Evolutionary conservation across 2,329 filamentous ascomycete genomes (phyloP).

Genomic region (Lanzia echinophila): DNA sequence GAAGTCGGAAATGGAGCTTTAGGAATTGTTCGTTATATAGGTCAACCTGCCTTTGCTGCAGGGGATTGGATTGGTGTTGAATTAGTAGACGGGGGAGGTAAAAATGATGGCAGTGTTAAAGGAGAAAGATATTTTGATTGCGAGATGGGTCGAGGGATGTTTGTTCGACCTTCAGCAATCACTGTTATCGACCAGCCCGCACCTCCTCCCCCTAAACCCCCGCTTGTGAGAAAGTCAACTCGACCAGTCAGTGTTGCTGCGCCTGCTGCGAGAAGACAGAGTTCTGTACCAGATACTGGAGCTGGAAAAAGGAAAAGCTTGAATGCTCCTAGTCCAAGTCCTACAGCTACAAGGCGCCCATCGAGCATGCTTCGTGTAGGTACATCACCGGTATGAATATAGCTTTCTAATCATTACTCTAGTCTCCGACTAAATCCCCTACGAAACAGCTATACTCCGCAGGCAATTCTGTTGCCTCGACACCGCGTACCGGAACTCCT

Average conservation of each 20-base stretch:
- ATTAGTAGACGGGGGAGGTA: slow-evolving; percentile 72
- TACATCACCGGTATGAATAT: not conserved
- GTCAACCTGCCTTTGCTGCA: slow-evolving; percentile 68
- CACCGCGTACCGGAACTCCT: slow-evolving; percentile 59
- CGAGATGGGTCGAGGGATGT: slow-evolving; percentile 70
- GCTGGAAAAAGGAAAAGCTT: slow-evolving; percentile 59
- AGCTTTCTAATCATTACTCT: slow-evolving; percentile 17
- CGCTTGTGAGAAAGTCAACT: slow-evolving; percentile 29
- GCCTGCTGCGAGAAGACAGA: slow-evolving; percentile 33
- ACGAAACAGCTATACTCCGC: slow-evolving; percentile 60
- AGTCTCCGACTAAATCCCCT: slow-evolving; percentile 51
- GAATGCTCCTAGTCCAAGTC: slow-evolving; percentile 67
- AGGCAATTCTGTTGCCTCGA: slow-evolving; percentile 46
- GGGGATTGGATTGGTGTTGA: slow-evolving; percentile 90
- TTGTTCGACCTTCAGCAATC: slow-evolving; percentile 68
- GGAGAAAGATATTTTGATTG: slow-evolving; percentile 88
- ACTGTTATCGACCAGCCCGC: slow-evolving; percentile 47
- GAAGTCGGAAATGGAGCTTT: slow-evolving; percentile 71
- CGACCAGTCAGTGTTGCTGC: slow-evolving; percentile 41
- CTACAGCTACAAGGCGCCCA: slow-evolving; percentile 56
- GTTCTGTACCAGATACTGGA: slow-evolving; percentile 45
- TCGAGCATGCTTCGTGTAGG: slow-evolving; percentile 52
- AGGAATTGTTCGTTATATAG: slow-evolving; percentile 74
- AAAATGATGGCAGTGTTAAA: slow-evolving; percentile 90
- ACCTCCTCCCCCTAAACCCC: slow-evolving; percentile 33